Evolutionary conservation across 2,329 filamentous ascomycete genomes (phyloP).

Genomic region (Venturia nashicola): DNA sequence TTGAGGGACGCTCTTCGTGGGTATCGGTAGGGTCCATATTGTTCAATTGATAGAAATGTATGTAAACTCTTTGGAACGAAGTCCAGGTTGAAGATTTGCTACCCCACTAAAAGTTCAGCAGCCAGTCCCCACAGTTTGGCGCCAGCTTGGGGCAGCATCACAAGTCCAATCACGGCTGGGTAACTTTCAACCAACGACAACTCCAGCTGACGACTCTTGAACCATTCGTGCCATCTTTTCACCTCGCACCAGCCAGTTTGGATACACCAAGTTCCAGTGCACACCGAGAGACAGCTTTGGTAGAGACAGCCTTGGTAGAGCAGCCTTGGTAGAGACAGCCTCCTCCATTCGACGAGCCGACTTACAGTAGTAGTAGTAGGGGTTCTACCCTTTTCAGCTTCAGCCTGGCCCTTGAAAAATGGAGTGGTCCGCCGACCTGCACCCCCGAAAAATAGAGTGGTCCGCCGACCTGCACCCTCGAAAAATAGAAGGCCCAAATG

Average conservation of each 20-base stretch:
- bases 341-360: neutral
- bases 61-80: neutral
- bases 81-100: neutral
- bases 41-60: neutral
- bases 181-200: neutral
- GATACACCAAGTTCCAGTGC: neutral
- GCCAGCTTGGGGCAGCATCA: neutral
- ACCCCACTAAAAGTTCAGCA: neutral
- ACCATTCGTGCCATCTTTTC: neutral
- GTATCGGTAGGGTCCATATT: neutral
- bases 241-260: neutral
- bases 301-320: neutral
- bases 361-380: too few species aligned
- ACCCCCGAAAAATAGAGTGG: too few species aligned
- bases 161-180: neutral
- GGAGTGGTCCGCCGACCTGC: too few species aligned
- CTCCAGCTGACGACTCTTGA: neutral
- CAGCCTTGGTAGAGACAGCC: neutral
- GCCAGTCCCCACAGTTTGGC: neutral
- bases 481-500: too few species aligned
- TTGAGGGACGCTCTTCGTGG: conserved; percentile 6
- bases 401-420: too few species aligned
- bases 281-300: neutral
- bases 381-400: too few species aligned
- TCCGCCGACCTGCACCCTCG: too few species aligned